Percentiles rank a stretch among this genome's conserved stretches.
Conservation (phyloP, 2,329 filamentous ascomycete genomes). For the Pseudogymnoascus sp. region DNA sequence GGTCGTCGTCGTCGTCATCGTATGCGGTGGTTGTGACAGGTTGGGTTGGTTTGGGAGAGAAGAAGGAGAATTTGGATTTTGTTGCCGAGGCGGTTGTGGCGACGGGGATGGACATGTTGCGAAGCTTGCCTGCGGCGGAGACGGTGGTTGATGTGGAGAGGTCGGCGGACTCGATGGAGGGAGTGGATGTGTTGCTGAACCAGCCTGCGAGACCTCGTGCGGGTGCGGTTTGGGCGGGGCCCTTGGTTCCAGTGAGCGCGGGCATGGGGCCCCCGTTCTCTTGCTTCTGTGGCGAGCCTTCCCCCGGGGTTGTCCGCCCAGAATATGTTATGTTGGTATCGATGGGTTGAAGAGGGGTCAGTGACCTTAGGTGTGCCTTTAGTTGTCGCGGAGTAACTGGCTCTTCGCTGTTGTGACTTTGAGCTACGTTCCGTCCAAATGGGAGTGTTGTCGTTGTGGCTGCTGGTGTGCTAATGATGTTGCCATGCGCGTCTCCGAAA, state of each 20-base stretch:
- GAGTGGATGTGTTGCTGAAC: not conserved
- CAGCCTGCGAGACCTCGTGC: not conserved
- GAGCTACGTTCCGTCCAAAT: not conserved
- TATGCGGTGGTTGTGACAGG: not conserved
- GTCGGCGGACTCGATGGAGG: not conserved
- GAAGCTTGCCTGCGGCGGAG: not conserved
- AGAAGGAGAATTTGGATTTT: not conserved
- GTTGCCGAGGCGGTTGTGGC: not conserved
- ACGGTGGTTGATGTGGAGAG: not conserved
- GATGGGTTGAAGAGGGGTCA: not conserved
- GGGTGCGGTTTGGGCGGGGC: not conserved
- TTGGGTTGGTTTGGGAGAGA: not conserved
- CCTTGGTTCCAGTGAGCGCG: not conserved
- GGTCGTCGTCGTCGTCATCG: not conserved
- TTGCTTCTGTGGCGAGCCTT: not conserved
- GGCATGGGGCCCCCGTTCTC: not conserved
- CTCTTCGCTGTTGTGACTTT: not conserved
- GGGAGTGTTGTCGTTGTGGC: not conserved
- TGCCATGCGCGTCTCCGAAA: not conserved
- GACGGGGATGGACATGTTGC: not conserved
- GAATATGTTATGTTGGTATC: not conserved
- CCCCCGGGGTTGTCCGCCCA: not conserved
- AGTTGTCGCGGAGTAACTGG: not conserved
- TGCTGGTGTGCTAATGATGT: not conserved
- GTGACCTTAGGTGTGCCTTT: not conserved